Conservation (phyloP, 768 basidiomycete species). For the Cystofilobasidium ferigula region DNA sequence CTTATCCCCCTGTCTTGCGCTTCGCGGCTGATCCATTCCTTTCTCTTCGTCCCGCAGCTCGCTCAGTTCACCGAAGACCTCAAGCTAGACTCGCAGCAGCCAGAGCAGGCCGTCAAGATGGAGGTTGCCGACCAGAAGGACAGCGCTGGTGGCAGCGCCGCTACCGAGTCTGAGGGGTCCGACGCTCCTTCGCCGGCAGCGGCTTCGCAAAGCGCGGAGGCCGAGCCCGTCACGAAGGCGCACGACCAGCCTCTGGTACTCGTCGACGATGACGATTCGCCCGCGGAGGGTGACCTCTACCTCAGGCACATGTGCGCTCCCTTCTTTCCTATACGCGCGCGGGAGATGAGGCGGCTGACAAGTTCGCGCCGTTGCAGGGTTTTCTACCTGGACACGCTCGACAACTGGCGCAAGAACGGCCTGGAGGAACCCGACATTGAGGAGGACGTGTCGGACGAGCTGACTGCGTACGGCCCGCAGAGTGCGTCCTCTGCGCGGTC, state of each 20-base stretch:
- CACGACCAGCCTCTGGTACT: too few relatives aligned
- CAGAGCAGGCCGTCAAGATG: too few relatives aligned
- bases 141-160: too few relatives aligned
- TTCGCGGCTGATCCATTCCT: background rate
- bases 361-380: conserved; percentile 43
- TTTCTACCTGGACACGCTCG: conserved; percentile 77
- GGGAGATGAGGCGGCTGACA: background rate
- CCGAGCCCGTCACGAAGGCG: too few relatives aligned
- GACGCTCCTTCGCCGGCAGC: too few relatives aligned
- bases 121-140: too few relatives aligned
- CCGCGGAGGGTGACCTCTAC: background rate
- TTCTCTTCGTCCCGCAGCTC: background rate
- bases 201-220: too few relatives aligned
- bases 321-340: background rate
- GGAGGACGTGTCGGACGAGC: background rate
- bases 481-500: background rate
- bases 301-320: background rate
- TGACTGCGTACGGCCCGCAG: background rate
- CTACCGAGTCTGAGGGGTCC: too few relatives aligned
- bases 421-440: conserved; percentile 39
- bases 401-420: conserved; percentile 56
- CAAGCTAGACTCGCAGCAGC: too few relatives aligned
- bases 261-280: too few relatives aligned
- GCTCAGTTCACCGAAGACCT: too few relatives aligned
- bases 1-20: too few relatives aligned